These are phyloP conservation scores for Trypanosomatidae sp. DNA, from an alignment of 208 protist genomes.

Conservation along the genomic window DNA sequence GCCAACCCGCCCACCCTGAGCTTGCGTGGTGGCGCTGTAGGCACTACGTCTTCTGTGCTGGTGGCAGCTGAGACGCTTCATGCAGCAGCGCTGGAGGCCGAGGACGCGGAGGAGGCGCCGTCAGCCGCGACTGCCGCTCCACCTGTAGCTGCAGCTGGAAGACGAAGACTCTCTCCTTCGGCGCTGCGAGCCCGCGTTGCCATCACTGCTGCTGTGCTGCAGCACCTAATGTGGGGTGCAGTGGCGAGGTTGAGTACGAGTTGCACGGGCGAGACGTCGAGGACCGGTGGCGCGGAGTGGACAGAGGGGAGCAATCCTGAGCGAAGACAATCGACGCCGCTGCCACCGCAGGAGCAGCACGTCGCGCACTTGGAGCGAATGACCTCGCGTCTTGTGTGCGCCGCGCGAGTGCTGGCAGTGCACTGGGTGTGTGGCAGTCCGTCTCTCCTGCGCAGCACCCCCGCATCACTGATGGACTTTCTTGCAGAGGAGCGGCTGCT, in stretches of 20 bases:
- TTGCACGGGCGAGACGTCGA: background rate
- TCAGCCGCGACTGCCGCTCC: background rate
- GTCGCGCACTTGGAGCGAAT: background rate
- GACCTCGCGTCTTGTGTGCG: background rate
- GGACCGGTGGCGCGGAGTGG: background rate
- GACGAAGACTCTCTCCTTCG: slow-evolving; percentile 1
- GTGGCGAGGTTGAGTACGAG: background rate
- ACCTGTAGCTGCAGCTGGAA: background rate
- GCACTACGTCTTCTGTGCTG: slow-evolving; percentile 7
- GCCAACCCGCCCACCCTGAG: slow-evolving; percentile 15
- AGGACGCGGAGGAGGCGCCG: background rate
- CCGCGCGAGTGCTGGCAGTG: slow-evolving; percentile 20
- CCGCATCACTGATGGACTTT: slow-evolving; percentile 2
- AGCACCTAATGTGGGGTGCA: slow-evolving; percentile 15
- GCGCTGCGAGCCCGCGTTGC: slow-evolving; percentile 25
- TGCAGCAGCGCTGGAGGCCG: slow-evolving; percentile 1
- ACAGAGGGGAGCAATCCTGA: background rate
- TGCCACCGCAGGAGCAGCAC: background rate
- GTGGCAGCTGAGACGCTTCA: slow-evolving; percentile 18
- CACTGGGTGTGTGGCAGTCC: slow-evolving; percentile 20
- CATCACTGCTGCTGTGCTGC: slow-evolving; percentile 15
- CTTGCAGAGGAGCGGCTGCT: slow-evolving; percentile 16
- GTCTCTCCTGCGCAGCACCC: background rate
- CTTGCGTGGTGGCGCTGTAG: slow-evolving; percentile 18
- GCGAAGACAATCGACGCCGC: background rate